phyloP scores from a whole-genome alignment of 208 protist species.

The Herpetomonas muscarum region DNA sequence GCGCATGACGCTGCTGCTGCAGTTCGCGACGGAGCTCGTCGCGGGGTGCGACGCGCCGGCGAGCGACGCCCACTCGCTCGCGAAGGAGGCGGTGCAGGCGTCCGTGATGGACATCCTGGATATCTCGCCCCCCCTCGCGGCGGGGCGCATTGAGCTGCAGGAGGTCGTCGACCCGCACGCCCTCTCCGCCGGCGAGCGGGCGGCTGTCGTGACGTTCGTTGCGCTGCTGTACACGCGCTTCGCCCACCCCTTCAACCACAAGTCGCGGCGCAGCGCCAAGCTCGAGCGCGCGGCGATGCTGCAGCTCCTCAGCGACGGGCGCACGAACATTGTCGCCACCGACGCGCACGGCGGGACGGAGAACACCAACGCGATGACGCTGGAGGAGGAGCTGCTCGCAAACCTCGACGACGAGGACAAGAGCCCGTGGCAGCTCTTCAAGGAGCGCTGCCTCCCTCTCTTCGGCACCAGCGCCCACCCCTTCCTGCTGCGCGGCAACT shows the following conservation, averaged over 20 bases:
- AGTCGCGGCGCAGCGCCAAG: constrained; percentile 55
- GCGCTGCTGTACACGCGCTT: constrained; percentile 87
- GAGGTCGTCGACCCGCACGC: constrained; percentile 77
- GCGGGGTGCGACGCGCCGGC: constrained; percentile 26
- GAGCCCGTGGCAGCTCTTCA: constrained; percentile 86
- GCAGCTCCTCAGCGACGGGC: constrained; percentile 61
- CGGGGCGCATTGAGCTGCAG: constrained; percentile 52
- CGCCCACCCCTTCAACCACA: constrained; percentile 88
- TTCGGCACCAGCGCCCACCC: constrained; percentile 72
- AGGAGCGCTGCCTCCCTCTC: constrained; percentile 72
- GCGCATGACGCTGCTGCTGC: constrained; percentile 73
- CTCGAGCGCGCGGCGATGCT: constrained; percentile 64
- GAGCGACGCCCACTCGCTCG: constrained; percentile 22
- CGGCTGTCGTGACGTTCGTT: constrained; percentile 63
- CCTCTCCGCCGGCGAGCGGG: constrained; percentile 57
- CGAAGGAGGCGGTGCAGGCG: constrained; percentile 14
- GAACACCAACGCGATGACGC: constrained; percentile 1
- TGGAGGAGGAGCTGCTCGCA: constrained; percentile 44
- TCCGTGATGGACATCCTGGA: constrained; percentile 21
- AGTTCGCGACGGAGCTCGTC: constrained; percentile 84
- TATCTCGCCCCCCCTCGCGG: constrained; percentile 17
- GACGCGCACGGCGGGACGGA: constrained; percentile 1
- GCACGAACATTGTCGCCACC: constrained; percentile 3
- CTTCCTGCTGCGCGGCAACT: constrained; percentile 84
- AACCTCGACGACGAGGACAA: constrained; percentile 79